These are phyloP conservation scores for Alternaria rosae DNA, from an alignment of 2,329 filamentous ascomycete genomes.

Conservation along the genomic window DNA sequence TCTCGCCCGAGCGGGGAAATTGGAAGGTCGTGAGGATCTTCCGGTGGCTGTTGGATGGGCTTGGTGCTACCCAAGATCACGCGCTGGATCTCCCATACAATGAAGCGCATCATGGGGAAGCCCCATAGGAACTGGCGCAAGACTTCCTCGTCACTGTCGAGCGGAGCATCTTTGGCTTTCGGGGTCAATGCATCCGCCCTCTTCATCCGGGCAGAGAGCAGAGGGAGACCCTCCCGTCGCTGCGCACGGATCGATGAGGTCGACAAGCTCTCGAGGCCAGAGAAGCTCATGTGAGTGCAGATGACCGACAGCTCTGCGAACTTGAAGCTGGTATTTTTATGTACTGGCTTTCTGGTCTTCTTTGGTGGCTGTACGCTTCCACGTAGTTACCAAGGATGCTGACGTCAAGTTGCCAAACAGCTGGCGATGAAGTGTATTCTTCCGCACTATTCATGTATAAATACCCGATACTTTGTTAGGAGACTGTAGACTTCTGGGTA, in stretches of 20 bases:
- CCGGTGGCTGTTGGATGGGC: background rate
- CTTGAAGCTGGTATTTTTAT: background rate
- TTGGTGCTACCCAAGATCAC: background rate
- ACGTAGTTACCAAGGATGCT: background rate
- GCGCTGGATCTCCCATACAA: background rate
- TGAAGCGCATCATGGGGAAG: too few relatives aligned
- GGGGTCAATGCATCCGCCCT: background rate
- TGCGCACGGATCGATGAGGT: background rate
- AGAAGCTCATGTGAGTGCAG: background rate
- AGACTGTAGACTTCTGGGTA: background rate
- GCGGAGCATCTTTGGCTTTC: background rate
- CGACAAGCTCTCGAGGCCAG: background rate
- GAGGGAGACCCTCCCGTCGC: background rate
- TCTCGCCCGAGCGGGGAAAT: background rate
- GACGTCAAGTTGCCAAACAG: background rate
- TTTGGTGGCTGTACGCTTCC: background rate
- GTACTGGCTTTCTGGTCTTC: background rate
- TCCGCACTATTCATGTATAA: background rate
- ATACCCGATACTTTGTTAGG: background rate
- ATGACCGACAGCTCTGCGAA: background rate
- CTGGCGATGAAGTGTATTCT: background rate
- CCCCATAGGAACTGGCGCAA: accelerated
- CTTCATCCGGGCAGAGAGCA: background rate
- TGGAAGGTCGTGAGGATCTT: background rate
- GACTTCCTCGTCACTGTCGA: background rate